These are phyloP conservation scores for Colletotrichum musae DNA, from an alignment of 2,329 filamentous ascomycete species.

Conservation along the genomic window DNA sequence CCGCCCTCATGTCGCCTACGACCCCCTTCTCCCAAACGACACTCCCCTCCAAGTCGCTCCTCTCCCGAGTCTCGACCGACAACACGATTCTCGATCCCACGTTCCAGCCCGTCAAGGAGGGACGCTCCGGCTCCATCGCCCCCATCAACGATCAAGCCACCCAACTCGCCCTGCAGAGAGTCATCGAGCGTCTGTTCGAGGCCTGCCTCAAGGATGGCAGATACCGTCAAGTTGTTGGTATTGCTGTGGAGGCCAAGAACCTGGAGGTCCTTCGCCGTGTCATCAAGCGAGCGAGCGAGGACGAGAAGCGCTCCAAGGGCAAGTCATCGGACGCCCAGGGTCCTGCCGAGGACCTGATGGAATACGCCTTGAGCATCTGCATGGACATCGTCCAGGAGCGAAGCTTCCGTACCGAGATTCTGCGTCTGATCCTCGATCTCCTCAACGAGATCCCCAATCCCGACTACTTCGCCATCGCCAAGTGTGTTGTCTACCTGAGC, in stretches of 20 bases:
- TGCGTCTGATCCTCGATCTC: constrained; percentile 94
- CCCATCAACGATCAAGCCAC: constrained; percentile 78
- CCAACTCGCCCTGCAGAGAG: constrained; percentile 82
- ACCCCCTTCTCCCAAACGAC: constrained; percentile 96
- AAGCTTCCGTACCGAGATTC: constrained; percentile 84
- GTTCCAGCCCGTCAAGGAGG: constrained; percentile 69
- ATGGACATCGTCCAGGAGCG: constrained; percentile 98
- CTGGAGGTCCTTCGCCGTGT: constrained; percentile 88
- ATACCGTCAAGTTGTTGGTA: constrained; percentile 96
- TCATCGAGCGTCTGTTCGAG: constrained; percentile 93
- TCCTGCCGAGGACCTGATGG: constrained; percentile 90
- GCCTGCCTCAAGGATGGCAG: constrained; percentile 87
- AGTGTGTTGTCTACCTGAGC: constrained; percentile 96
- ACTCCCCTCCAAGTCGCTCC: constrained; percentile 91
- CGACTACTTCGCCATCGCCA: constrained; percentile 98
- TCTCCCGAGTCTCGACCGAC: constrained; percentile 84
- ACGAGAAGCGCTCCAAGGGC: constrained; percentile 80
- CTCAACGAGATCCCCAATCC: constrained; percentile 92
- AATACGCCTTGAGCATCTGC: constrained; percentile 95
- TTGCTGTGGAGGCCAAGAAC: constrained; percentile 95
- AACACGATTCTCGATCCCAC: constrained; percentile 73
- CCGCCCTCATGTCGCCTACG: constrained; percentile 85
- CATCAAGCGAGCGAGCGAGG: constrained; percentile 90
- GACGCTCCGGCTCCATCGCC: constrained; percentile 72
- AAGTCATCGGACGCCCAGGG: constrained; percentile 68